A percentile compares a stretch with the other conserved stretches of the same genome.
phyloP scores from a whole-genome alignment of 2,329 filamentous ascomycete species.

The Exophiala lecanii-corni region DNA sequence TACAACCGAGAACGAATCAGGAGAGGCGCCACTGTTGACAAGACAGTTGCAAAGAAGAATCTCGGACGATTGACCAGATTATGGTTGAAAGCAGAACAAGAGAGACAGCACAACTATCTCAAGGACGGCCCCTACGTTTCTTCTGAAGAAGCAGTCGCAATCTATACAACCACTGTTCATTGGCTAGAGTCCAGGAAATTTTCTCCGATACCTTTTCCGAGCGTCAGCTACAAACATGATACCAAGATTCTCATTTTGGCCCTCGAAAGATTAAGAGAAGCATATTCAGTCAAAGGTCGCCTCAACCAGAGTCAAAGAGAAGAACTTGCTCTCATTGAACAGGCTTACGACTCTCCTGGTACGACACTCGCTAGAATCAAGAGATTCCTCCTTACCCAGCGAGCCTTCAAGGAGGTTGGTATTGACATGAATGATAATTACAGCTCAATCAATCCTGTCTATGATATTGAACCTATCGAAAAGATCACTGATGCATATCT shows the following conservation, averaged over 20 bases:
- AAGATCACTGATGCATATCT: constrained; percentile 99
- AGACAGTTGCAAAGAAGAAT: constrained; percentile 99
- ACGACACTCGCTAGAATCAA: constrained; percentile 96
- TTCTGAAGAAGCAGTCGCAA: constrained; percentile 95
- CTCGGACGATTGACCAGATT: constrained; percentile 87
- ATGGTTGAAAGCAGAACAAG: constrained; percentile 97
- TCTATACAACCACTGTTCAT: constrained; percentile 97
- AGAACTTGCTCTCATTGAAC: constrained; percentile 92
- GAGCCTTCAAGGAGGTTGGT: constrained; percentile 98
- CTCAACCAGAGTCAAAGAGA: constrained; percentile 97
- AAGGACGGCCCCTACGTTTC: constrained; percentile 98
- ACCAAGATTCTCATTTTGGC: constrained; percentile 98
- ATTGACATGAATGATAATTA: constrained; percentile 99
- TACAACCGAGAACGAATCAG: constrained; percentile 98
- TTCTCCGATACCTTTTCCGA: constrained; percentile 96
- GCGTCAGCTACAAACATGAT: constrained; percentile 98
- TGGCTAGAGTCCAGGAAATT: constrained; percentile 99
- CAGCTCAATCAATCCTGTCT: constrained; percentile 97
- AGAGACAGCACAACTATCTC: constrained; percentile 98
- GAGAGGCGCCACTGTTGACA: constrained; percentile 93
- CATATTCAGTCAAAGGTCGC: constrained; percentile 95
- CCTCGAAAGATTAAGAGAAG: constrained; percentile 84
- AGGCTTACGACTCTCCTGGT: constrained; percentile 95
- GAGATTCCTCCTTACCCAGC: constrained; percentile 90
- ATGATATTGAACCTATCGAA: constrained; percentile 97